Percentiles rank a stretch among this genome's conserved stretches.
phyloP scores from a whole-genome alignment of 768 basidiomycete species.

The Lentinula edodes region DNA sequence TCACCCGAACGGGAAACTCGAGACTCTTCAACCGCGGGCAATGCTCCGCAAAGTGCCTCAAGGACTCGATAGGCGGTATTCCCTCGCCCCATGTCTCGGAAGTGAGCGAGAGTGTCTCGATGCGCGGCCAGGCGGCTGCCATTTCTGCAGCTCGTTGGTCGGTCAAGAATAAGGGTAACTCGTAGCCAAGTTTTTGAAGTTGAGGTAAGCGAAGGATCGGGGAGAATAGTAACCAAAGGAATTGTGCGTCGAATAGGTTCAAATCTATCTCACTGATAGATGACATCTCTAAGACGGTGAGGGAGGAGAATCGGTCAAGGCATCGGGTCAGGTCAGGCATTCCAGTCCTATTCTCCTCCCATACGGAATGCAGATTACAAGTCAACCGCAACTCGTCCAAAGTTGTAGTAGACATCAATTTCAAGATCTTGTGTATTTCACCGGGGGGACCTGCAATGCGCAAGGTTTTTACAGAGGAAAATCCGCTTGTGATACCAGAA shows the following conservation, averaged over 20 bases:
- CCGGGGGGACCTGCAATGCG: not conserved
- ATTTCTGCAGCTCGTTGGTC: not conserved
- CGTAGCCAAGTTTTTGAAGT: not conserved
- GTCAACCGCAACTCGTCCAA: not conserved
- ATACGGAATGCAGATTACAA: not conserved
- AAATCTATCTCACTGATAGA: not conserved
- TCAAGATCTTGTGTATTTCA: not conserved
- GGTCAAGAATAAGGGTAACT: not conserved
- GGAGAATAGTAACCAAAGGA: not conserved
- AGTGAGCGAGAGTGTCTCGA: not conserved
- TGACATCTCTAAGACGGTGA: not conserved
- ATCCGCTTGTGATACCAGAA: not conserved
- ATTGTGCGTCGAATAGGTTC: not conserved
- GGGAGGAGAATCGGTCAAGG: conserved; percentile 2
- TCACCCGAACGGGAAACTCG: not conserved
- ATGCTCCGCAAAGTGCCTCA: not conserved
- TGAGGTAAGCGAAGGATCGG: not conserved
- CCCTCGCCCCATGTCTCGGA: conserved; percentile 1
- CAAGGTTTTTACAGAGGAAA: not conserved
- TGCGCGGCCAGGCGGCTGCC: not conserved
- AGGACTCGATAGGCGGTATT: not conserved
- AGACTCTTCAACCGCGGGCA: not conserved
- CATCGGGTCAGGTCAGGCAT: not conserved
- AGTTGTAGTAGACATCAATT: not conserved
- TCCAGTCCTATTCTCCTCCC: not conserved